Conservation (phyloP, 2,329 filamentous ascomycete species). For the Sphaerostilbella broomeana region DNA sequence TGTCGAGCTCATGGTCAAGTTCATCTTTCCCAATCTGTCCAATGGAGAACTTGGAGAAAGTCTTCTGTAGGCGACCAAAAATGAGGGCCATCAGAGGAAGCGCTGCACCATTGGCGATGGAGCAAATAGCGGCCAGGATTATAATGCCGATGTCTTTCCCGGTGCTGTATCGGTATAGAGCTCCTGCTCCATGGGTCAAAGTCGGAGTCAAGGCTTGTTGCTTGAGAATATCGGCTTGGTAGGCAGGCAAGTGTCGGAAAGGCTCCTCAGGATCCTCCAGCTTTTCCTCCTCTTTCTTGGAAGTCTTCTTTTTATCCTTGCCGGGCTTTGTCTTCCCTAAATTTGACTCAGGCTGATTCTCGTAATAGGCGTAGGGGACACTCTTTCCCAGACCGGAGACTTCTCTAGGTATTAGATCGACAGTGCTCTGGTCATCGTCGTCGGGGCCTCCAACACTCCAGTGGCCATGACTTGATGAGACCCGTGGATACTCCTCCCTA, state of each 20-base stretch:
- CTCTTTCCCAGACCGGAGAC: too few species aligned
- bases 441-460: too few species aligned
- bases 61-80: conserved; percentile 68
- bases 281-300: conserved; percentile 5
- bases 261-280: conserved; percentile 42
- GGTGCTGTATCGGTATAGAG: conserved; percentile 65
- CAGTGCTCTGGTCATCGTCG: too few species aligned
- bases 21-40: conserved; percentile 39
- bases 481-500: too few species aligned
- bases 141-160: conserved; percentile 59
- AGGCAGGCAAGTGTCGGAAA: conserved; percentile 54
- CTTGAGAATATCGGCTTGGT: conserved; percentile 62
- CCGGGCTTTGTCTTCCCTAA: conserved; percentile 2
- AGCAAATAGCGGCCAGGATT: conserved; percentile 51
- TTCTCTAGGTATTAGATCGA: too few species aligned
- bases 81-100: conserved; percentile 76
- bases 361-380: too few species aligned
- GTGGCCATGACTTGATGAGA: too few species aligned
- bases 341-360: too few species aligned
- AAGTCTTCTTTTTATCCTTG: conserved; percentile 7
- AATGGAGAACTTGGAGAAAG: conserved; percentile 51
- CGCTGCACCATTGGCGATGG: conserved; percentile 67
- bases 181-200: conserved; percentile 56
- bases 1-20: conserved; percentile 55
- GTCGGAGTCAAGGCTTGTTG: conserved; percentile 60